Percentiles rank a stretch among this genome's conserved stretches.
These are phyloP conservation scores for Phoma sp. DNA, from an alignment of 2,329 filamentous ascomycete species.

Conservation along the genomic window DNA sequence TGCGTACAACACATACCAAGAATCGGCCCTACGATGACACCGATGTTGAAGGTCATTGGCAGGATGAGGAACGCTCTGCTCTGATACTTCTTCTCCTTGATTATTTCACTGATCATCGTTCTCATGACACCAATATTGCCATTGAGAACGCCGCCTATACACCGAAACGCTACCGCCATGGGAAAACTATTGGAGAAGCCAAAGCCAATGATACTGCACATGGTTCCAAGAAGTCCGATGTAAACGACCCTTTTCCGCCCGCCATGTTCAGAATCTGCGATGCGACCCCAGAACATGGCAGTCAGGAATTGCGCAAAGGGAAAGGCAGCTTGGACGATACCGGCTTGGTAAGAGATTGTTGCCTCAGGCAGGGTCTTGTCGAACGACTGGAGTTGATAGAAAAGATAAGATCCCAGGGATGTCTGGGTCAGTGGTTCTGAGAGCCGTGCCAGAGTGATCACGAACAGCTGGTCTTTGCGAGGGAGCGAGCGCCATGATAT, in stretches of 20 bases:
- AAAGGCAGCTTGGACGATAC: conserved; percentile 78
- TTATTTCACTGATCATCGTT: conserved; percentile 75
- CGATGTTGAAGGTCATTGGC: conserved; percentile 72
- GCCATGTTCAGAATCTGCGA: conserved; percentile 65
- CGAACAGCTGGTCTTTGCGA: conserved; percentile 75
- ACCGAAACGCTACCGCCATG: conserved; percentile 68
- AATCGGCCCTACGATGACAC: conserved; percentile 55
- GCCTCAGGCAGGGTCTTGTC: conserved; percentile 63
- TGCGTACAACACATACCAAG: conserved; percentile 33
- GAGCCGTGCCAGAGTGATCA: conserved; percentile 78
- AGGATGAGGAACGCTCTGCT: conserved; percentile 64
- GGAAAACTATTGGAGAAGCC: conserved; percentile 71
- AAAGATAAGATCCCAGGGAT: conserved; percentile 71
- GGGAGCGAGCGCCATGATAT: conserved; percentile 77
- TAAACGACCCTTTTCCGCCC: conserved; percentile 81
- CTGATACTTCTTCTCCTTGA: conserved; percentile 70
- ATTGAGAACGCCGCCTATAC: conserved; percentile 71
- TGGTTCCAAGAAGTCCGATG: conserved; percentile 75
- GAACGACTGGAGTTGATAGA: conserved; percentile 87
- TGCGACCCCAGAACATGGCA: conserved; percentile 79
- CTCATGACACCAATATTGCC: conserved; percentile 78
- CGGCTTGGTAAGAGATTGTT: conserved; percentile 77
- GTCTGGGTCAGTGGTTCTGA: conserved; percentile 85
- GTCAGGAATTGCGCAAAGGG: conserved; percentile 83
- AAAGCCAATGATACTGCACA: conserved; percentile 70